Conservation (phyloP, 2,329 filamentous ascomycete species). For the Fusarium torulosum region DNA sequence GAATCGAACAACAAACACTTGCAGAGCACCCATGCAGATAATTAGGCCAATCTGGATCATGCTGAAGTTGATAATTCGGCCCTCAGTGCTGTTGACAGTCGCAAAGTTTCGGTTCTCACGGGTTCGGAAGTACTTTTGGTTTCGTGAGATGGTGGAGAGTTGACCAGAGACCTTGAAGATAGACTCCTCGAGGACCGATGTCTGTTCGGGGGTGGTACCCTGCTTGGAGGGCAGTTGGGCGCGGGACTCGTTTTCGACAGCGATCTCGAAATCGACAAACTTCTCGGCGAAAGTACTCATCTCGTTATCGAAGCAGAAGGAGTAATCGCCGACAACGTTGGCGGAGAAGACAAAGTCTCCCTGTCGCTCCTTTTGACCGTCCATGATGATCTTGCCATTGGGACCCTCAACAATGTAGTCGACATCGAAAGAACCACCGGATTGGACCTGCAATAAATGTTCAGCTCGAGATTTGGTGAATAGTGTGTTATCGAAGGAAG, state of each 20-base stretch:
- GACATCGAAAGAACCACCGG: constrained; percentile 96
- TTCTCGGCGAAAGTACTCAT: constrained; percentile 99
- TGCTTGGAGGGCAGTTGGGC: constrained; percentile 88
- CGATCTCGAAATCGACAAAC: constrained; percentile 97
- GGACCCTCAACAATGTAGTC: constrained; percentile 92
- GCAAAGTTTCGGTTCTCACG: constrained; percentile 99
- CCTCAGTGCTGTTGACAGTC: constrained; percentile 95
- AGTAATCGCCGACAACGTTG: constrained; percentile 87
- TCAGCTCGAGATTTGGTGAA: constrained; percentile 18
- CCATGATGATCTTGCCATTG: constrained; percentile 81
- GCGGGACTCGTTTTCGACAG: constrained; percentile 90
- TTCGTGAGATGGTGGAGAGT: constrained; percentile 92
- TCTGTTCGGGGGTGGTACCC: constrained; percentile 89
- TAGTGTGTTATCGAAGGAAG: constrained; percentile 33
- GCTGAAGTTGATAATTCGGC: constrained; percentile 96
- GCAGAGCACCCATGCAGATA: constrained; percentile 92
- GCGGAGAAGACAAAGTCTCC: constrained; percentile 99
- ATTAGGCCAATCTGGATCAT: constrained; percentile 93
- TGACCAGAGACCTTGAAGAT: constrained; percentile 95
- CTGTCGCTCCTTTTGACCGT: constrained; percentile 91
- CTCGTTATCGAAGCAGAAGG: constrained; percentile 98
- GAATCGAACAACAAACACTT: constrained; percentile 97
- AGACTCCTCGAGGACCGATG: constrained; percentile 88
- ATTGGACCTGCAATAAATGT: constrained; percentile 80
- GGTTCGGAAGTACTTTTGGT: constrained; percentile 99